Conservation (phyloP, 1,139 yeast genomes). For the Pichia sp. region DNA sequence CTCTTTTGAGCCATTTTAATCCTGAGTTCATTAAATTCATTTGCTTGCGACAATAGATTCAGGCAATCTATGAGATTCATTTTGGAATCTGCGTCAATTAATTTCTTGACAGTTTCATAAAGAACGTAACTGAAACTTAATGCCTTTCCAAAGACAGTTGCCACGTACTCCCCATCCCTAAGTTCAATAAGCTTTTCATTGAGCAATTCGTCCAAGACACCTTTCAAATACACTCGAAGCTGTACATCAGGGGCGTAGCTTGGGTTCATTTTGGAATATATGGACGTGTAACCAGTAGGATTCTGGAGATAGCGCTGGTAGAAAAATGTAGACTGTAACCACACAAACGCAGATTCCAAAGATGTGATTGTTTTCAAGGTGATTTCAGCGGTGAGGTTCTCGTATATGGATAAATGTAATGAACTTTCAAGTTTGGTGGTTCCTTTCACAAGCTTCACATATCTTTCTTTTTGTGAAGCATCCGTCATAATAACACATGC, state of each 20-base stretch:
- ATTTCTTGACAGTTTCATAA: constrained; percentile 34
- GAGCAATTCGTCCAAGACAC: constrained; percentile 26
- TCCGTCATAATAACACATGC: constrained; percentile 48
- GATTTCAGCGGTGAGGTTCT: constrained; percentile 44
- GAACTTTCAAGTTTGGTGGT: constrained; percentile 43
- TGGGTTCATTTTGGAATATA: constrained; percentile 4
- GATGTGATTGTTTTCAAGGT: constrained; percentile 36
- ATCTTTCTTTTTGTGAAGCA: constrained; percentile 28
- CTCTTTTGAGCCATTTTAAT: constrained; percentile 38
- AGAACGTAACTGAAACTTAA: constrained; percentile 41
- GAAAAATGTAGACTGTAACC: constrained; percentile 48
- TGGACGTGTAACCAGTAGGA: constrained; percentile 32
- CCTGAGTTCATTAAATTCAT: constrained; percentile 34
- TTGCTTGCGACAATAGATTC: constrained; percentile 27
- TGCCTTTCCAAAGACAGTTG: constrained; percentile 37
- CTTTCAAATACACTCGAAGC: constrained; percentile 28
- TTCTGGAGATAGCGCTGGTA: constrained; percentile 37
- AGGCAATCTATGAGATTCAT: constrained; percentile 25
- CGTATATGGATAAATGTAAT: constrained; percentile 37
- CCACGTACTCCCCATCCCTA: constrained; percentile 15
- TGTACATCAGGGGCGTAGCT: constrained; percentile 6
- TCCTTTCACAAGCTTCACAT: constrained; percentile 38
- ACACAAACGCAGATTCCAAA: constrained; percentile 35
- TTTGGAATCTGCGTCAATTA: constrained; percentile 21
- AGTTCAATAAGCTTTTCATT: constrained; percentile 26